A percentile compares a stretch with the other conserved stretches of the same genome.
Conservation (phyloP, 2,329 filamentous ascomycete genomes). For the Setomelanomma holmii region DNA sequence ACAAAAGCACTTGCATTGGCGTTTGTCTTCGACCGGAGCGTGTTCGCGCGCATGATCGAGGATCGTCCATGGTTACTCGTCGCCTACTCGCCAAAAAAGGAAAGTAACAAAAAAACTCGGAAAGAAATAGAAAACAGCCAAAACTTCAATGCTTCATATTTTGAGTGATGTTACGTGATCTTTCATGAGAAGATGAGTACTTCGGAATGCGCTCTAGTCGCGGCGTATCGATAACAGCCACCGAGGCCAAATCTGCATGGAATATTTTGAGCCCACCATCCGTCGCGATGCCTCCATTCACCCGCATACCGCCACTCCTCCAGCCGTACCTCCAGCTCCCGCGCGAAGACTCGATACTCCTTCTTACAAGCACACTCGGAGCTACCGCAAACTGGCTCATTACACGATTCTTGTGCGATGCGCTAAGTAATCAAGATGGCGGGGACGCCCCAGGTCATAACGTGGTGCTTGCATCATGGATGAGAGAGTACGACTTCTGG, state of each 20-base stretch:
- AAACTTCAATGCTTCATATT: not conserved
- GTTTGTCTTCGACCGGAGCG: no score
- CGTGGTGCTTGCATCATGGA: slow-evolving; percentile 81
- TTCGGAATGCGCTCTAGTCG: not conserved
- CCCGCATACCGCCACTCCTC: slow-evolving; percentile 68
- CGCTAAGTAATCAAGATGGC: slow-evolving; percentile 47
- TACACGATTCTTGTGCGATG: slow-evolving; percentile 58
- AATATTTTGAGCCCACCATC: slow-evolving; percentile 6
- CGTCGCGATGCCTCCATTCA: slow-evolving; percentile 48
- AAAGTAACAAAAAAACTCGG: slow-evolving; percentile 17
- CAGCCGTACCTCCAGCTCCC: slow-evolving; percentile 69
- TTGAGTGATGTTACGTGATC: not conserved
- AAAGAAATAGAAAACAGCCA: slow-evolving; percentile 11
- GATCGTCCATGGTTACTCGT: no score
- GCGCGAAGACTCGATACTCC: slow-evolving; percentile 64
- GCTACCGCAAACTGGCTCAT: slow-evolving; percentile 63
- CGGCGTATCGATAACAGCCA: slow-evolving; percentile 4
- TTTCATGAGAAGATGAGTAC: not conserved
- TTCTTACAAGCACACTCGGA: slow-evolving; percentile 70
- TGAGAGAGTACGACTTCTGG: slow-evolving; percentile 83
- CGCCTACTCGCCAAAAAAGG: no score
- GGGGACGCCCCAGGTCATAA: slow-evolving; percentile 36
- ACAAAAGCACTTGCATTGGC: no score
- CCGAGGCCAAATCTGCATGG: slow-evolving; percentile 3
- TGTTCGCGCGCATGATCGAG: no score